These are phyloP conservation scores for Penicillium palitans DNA, from an alignment of 2,329 filamentous ascomycete genomes.

Conservation along the genomic window DNA sequence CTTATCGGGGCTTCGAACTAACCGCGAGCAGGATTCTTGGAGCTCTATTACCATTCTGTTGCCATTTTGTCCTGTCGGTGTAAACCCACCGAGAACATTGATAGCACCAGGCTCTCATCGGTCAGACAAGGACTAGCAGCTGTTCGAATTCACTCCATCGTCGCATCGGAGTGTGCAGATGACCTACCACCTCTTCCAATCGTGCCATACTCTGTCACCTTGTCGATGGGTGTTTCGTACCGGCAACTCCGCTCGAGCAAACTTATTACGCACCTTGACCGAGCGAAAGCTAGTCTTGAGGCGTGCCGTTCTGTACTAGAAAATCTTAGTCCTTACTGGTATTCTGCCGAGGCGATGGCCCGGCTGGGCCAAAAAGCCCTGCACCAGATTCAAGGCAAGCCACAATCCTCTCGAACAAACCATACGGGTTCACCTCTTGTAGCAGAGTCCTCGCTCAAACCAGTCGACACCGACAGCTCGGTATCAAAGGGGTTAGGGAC, in stretches of 20 bases:
- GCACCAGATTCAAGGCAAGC: conserved; percentile 29
- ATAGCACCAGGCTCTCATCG: conserved; percentile 52
- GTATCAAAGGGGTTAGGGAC: not conserved
- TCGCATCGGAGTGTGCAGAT: conserved; percentile 48
- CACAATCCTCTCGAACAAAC: not conserved
- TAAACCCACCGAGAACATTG: conserved; percentile 33
- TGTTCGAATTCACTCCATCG: conserved; percentile 56
- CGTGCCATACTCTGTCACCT: conserved; percentile 56
- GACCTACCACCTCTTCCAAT: conserved; percentile 55
- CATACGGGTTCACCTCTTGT: not conserved
- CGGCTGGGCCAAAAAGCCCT: conserved; percentile 42
- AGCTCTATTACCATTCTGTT: conserved; percentile 58
- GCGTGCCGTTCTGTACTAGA: conserved; percentile 40
- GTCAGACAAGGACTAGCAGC: conserved; percentile 57
- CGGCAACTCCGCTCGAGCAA: conserved; percentile 56
- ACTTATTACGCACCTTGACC: conserved; percentile 42
- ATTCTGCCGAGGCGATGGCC: conserved; percentile 45
- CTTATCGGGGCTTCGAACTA: not conserved
- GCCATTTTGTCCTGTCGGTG: conserved; percentile 59
- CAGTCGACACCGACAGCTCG: not conserved
- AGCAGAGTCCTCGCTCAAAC: not conserved
- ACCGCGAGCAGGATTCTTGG: conserved; percentile 46
- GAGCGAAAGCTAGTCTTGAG: conserved; percentile 39
- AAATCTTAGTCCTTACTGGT: conserved; percentile 38
- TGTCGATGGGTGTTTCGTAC: conserved; percentile 59